Percentiles rank a stretch among this genome's conserved stretches.
These are phyloP conservation scores for Thelonectria discophora DNA, from an alignment of 2,329 filamentous ascomycete genomes.

Conservation along the genomic window DNA sequence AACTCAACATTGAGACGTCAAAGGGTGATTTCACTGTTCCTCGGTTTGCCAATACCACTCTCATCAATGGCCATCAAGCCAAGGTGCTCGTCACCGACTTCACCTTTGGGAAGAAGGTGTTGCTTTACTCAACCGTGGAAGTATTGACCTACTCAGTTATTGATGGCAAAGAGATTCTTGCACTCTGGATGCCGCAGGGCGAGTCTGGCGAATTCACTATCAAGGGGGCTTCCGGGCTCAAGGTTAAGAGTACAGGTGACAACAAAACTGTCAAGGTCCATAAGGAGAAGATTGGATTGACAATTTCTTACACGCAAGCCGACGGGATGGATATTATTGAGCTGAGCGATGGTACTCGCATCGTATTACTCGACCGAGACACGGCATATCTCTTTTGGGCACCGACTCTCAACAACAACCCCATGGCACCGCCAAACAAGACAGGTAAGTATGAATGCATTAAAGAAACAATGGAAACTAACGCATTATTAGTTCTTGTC, in stretches of 20 bases:
- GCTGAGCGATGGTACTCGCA: conserved; percentile 56
- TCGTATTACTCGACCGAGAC: conserved; percentile 62
- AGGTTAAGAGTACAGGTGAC: conserved; percentile 42
- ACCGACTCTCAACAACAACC: conserved; percentile 58
- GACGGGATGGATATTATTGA: conserved; percentile 58
- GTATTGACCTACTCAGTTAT: conserved; percentile 61
- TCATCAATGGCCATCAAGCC: conserved; percentile 67
- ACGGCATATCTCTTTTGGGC: conserved; percentile 67
- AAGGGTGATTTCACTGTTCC: conserved; percentile 64
- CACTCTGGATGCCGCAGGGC: conserved; percentile 62
- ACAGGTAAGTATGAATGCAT: conserved; percentile 48
- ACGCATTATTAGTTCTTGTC: conserved; percentile 52
- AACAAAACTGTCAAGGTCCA: conserved; percentile 54
- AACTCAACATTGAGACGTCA: conserved; percentile 64
- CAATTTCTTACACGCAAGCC: conserved; percentile 58
- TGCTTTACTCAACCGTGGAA: conserved; percentile 66
- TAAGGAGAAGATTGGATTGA: conserved; percentile 50
- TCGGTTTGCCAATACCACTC: conserved; percentile 56
- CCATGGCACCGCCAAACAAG: conserved; percentile 53
- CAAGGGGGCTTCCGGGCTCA: conserved; percentile 43
- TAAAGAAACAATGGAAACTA: background rate
- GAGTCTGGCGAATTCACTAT: conserved; percentile 64
- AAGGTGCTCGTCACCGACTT: conserved; percentile 72
- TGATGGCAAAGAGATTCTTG: conserved; percentile 57
- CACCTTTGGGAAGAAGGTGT: conserved; percentile 57